Evolutionary conservation across 208 protist species (phyloP), one percentile per base, ranked within the genome.

Genomic region (Leishmania amazonensis): DNA sequence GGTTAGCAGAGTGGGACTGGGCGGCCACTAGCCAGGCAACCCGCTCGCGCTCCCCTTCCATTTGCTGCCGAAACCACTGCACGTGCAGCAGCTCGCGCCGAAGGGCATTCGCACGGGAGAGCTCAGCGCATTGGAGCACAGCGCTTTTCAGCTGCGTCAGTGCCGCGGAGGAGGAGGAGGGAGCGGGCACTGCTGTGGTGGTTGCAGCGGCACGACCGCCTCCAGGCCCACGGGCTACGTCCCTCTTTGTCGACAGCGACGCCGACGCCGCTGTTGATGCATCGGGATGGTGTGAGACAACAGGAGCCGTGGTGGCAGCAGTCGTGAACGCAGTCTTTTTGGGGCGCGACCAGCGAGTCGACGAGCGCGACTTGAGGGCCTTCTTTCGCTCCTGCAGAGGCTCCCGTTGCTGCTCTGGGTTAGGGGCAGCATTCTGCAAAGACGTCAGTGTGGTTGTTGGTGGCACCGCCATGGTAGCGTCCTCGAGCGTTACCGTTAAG

Each of bases 1-100:
- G 38, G 35, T 0, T 38, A 40, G 40, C 11, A 38, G 40, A 35
- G 3, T 65, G 53, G 2, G 57, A 7, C 57, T 49, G 21, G 21
- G 40, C 75, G 19, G 53, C 75, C 75, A n/a, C 40, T 0, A 78
- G 40, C 6, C 8, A 53, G 28, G 47, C 68, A 21, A 67, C 38
- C 2, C 67, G 49, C 40, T 76, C 51, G n/a, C 78, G 64, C 58
- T 68, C 79, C 31, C 47, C 79, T 7, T 47, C 15, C 65, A 90
- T 35, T 65, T 78, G 62, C 47, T 85, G 76, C 5, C 88, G 88
- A 35, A 91, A 73, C 76, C 86, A 79, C 9, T 80, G 70, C 5
- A 85, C 79, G 79, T 91, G 88, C n/a, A 91, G 81, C 58, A 85
- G 75, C 67, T 91, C 88, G 21, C 88, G 81, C 21, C 84, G 79